Conservation (phyloP, 805 yeast species). For the Candida fluviatilis region DNA sequence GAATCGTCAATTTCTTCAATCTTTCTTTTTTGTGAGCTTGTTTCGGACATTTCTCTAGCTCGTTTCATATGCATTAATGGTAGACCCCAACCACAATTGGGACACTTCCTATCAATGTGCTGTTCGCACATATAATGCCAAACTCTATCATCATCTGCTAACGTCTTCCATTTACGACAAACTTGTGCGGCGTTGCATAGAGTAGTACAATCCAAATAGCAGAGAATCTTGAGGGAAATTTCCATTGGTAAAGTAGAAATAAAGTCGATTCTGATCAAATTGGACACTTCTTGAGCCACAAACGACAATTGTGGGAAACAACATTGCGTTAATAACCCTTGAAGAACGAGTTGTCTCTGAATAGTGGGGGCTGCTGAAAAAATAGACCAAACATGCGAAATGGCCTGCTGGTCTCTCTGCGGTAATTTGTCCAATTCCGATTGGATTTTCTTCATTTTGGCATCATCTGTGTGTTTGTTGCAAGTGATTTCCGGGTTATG, state of each 20-base stretch:
- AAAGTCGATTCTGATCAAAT: constrained; percentile 83
- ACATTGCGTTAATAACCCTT: constrained; percentile 83
- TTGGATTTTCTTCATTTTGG: constrained; percentile 63
- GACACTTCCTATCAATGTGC: constrained; percentile 95
- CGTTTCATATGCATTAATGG: constrained; percentile 89
- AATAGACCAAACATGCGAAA: constrained; percentile 78
- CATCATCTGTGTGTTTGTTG: constrained; percentile 62
- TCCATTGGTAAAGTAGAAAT: constrained; percentile 83
- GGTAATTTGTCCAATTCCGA: constrained; percentile 53
- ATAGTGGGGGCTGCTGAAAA: constrained; percentile 70
- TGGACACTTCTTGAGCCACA: constrained; percentile 72
- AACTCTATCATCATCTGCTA: constrained; percentile 95
- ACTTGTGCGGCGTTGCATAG: constrained; percentile 93
- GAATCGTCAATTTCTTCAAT: constrained; percentile 9
- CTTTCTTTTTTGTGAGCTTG: constrained; percentile 12
- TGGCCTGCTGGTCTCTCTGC: constrained; percentile 67
- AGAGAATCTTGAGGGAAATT: constrained; percentile 74
- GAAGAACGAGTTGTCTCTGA: constrained; percentile 70
- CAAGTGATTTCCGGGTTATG: constrained; percentile 87
- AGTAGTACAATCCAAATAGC: constrained; percentile 90
- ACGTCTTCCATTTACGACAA: constrained; percentile 74
- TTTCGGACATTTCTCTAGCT: constrained; percentile 44
- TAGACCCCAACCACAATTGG: constrained; percentile 98
- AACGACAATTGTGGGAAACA: constrained; percentile 94
- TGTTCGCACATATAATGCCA: constrained; percentile 99